These are phyloP conservation scores for Starmerella cellae DNA, from an alignment of 805 yeast genomes.

Conservation along the genomic window DNA sequence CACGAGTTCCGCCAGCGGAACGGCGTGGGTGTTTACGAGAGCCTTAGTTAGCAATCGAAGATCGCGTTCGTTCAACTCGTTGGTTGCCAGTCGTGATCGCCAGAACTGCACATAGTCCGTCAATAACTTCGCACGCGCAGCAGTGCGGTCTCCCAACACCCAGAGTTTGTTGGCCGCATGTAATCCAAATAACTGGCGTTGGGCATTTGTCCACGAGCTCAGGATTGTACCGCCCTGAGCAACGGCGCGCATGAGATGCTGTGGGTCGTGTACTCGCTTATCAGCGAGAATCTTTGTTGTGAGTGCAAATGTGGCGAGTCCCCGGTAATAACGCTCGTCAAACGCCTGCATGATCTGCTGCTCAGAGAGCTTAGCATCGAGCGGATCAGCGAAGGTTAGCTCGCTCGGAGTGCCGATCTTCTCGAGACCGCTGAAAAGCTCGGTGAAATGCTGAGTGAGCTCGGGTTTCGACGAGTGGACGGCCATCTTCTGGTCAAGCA, in stretches of 20 bases:
- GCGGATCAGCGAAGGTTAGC: constrained; percentile 1
- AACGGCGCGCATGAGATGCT: constrained; percentile 20
- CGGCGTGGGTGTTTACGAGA: constrained; percentile 10
- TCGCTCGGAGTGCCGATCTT: constrained; percentile 2
- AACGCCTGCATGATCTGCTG: constrained; percentile 18
- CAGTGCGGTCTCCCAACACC: constrained; percentile 15
- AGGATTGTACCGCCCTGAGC: constrained; percentile 23
- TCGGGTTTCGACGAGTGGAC: constrained; percentile 15
- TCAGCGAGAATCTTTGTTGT: constrained; percentile 21
- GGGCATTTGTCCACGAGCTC: constrained; percentile 19
- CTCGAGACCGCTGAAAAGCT: constrained; percentile 19
- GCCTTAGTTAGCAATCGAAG: constrained; percentile 14
- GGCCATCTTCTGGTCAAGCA: constrained; percentile 15
- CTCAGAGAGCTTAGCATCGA: constrained; percentile 10
- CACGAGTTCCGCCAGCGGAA: constrained; percentile 1
- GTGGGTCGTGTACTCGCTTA: constrained; percentile 16
- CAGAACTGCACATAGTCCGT: constrained; percentile 18
- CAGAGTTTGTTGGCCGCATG: constrained; percentile 24
- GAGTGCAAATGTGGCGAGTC: constrained; percentile 19
- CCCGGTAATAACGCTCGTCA: constrained; percentile 22
- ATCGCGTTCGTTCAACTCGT: neutral
- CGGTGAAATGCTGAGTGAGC: constrained; percentile 16
- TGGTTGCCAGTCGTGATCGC: constrained; percentile 7
- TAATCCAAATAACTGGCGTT: constrained; percentile 21
- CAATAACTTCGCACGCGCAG: constrained; percentile 17